Evolutionary conservation across 768 basidiomycete species (phyloP).

Genomic region (Amanita rubescens): DNA sequence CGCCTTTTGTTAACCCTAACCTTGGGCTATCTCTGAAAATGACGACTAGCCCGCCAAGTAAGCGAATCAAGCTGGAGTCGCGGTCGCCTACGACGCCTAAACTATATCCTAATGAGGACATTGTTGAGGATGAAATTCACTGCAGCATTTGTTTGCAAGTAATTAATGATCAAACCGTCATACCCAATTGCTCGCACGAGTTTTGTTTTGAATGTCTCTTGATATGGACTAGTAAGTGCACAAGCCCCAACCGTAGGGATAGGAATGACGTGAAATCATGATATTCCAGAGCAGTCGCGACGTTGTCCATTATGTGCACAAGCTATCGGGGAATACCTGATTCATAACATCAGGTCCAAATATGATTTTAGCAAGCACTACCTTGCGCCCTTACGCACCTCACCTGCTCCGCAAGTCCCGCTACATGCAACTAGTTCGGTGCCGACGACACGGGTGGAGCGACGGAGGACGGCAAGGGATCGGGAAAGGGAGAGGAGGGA

Average conservation of each 20-base stretch:
- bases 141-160: constrained; percentile 86
- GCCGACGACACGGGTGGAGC: constrained; percentile 22
- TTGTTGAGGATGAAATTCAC: constrained; percentile 43
- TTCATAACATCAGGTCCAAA: constrained; percentile 71
- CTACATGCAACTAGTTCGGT: constrained; percentile 11
- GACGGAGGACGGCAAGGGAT: constrained; percentile 28
- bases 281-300: constrained; percentile 57
- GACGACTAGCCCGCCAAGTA: constrained; percentile 25
- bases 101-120: constrained; percentile 17
- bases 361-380: constrained; percentile 80
- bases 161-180: constrained; percentile 69
- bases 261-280: neutral
- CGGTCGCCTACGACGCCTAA: constrained; percentile 13
- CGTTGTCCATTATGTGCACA: constrained; percentile 73
- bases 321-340: constrained; percentile 62
- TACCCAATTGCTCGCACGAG: constrained; percentile 84
- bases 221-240: constrained; percentile 73
- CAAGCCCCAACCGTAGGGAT: neutral
- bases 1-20: neutral
- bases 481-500: constrained; percentile 52
- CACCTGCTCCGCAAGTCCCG: constrained; percentile 32
- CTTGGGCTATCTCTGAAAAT: neutral
- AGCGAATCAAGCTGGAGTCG: constrained; percentile 28
- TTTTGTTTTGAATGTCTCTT: constrained; percentile 91
- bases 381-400: constrained; percentile 55